Base-by-base conservation (phyloP, 345 rosid genomes). In the Sisymbrium altissimum region DNA sequence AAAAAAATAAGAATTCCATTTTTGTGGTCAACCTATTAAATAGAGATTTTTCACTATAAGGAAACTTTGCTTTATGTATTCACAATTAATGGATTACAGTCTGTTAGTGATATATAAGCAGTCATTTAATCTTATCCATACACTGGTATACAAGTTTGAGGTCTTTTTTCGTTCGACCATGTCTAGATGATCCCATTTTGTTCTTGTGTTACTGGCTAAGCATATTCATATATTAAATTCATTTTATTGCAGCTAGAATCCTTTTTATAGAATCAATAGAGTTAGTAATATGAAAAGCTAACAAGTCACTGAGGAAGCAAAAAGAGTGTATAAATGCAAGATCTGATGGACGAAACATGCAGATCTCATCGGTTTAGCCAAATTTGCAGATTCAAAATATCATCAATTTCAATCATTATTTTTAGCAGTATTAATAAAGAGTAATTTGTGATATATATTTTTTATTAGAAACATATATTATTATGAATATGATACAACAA, bases 21-120 rank as follows among this genome's bases (percentile, higher is more conserved):
- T 49, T 59, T 49, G 10, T 13, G 39, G 45, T 74, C 73, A 58
- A 58, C 61, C 53, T 39, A 60, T 39, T 68, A 19, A 38, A 58
- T 18, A 50, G 53, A 66, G 6, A 66, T 48, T 53, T 58, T 57
- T 57, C 54, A 57, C 36, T 46, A 40, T 5, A 21, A 15, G 56
- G 7, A 33, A 32, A 57, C 55, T 53, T 55, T 73, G 46, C 29
- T 1, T 54, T 72, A 45, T 54, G 29, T 30, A 50, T 41, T 64
- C 32, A 55, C 41, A 55, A 11, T 36, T 15, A 52, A 17, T 72
- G 35, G 56, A 43, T 55, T 54, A 54, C 52, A 72, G 58, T 21
- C 49, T 55, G 29, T 54, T 44, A 53, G 12, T 54, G 29, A 64
- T 11, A 21, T 61, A 48, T 33, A n/a, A 33, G 25, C 38, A 45